These are phyloP conservation scores for Ophiosphaerella korrae DNA, from an alignment of 2,329 filamentous ascomycete species.

Conservation along the genomic window DNA sequence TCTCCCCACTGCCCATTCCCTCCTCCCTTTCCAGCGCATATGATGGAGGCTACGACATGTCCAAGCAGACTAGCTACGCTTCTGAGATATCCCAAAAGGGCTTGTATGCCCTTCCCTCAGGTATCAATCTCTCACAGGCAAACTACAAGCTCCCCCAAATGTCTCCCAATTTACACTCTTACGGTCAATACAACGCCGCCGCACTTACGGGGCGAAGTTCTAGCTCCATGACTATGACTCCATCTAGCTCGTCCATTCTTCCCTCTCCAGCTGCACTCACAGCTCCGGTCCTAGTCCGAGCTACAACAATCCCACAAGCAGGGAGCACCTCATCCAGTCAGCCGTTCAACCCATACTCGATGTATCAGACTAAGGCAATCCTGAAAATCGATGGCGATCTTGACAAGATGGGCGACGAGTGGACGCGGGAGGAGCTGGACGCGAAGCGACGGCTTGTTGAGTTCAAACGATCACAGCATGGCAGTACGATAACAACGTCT, in stretches of 20 bases:
- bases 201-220: slow-evolving; percentile 52
- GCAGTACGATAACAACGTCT: slow-evolving; percentile 78
- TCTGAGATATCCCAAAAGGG: slow-evolving; percentile 43
- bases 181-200: slow-evolving; percentile 52
- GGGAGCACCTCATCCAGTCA: slow-evolving; percentile 53
- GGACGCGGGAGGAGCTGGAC: slow-evolving; percentile 81
- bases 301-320: slow-evolving; percentile 66
- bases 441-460: slow-evolving; percentile 83
- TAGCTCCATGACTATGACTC: slow-evolving; percentile 43
- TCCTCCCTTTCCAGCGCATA: slow-evolving; percentile 43
- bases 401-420: slow-evolving; percentile 79
- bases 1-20: slow-evolving; percentile 47
- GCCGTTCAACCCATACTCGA: slow-evolving; percentile 73
- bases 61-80: slow-evolving; percentile 37
- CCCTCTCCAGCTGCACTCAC: slow-evolving; percentile 52
- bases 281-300: slow-evolving; percentile 68
- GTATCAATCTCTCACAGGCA: slow-evolving; percentile 29
- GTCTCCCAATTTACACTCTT: slow-evolving; percentile 44
- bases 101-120: slow-evolving; percentile 42
- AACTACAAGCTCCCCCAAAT: slow-evolving; percentile 43
- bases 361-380: slow-evolving; percentile 80
- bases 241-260: slow-evolving; percentile 47
- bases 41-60: slow-evolving; percentile 46
- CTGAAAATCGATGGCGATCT: slow-evolving; percentile 87
- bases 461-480: slow-evolving; percentile 81